A percentile compares a stretch with the other conserved stretches of the same genome.
Evolutionary conservation across 2,329 filamentous ascomycete genomes (phyloP).

Genomic region (Fusarium sacchari): DNA sequence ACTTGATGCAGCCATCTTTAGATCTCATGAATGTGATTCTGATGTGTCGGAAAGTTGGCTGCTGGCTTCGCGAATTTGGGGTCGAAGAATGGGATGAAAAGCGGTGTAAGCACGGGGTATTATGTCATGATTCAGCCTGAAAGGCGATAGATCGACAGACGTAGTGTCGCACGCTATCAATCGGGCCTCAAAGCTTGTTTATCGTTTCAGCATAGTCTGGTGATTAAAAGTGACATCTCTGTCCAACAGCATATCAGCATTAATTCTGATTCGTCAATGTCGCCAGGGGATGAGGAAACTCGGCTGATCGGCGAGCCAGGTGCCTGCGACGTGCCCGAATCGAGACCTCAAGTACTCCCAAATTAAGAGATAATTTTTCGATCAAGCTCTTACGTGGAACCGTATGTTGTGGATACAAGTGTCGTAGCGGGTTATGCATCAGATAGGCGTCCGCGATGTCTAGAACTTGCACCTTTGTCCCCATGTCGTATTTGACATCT

Average conservation of each 20-base stretch:
- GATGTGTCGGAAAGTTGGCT: background rate
- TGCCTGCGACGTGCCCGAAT: fast-evolving
- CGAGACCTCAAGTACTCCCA: background rate
- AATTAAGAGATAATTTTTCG: background rate
- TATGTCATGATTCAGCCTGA: background rate
- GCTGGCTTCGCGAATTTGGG: background rate
- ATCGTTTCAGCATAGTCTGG: background rate
- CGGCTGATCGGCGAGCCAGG: background rate
- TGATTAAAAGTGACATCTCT: background rate
- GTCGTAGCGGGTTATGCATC: fast-evolving
- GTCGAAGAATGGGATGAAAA: background rate
- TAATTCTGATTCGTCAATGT: background rate
- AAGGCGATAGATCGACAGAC: background rate
- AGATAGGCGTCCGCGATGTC: background rate
- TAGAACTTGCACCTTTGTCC: background rate
- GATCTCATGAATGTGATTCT: background rate
- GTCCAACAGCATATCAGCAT: background rate
- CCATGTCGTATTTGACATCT: too few species aligned
- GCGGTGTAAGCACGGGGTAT: background rate
- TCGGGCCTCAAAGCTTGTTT: slow-evolving; percentile 1
- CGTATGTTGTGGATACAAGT: fast-evolving
- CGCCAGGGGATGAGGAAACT: too few species aligned
- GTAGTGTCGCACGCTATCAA: background rate
- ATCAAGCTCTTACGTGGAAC: fast-evolving
- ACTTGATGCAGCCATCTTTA: background rate